Evolutionary conservation across 2,329 filamentous ascomycete genomes (phyloP).

Genomic region (Aspergillus oerlinghausenensis): DNA sequence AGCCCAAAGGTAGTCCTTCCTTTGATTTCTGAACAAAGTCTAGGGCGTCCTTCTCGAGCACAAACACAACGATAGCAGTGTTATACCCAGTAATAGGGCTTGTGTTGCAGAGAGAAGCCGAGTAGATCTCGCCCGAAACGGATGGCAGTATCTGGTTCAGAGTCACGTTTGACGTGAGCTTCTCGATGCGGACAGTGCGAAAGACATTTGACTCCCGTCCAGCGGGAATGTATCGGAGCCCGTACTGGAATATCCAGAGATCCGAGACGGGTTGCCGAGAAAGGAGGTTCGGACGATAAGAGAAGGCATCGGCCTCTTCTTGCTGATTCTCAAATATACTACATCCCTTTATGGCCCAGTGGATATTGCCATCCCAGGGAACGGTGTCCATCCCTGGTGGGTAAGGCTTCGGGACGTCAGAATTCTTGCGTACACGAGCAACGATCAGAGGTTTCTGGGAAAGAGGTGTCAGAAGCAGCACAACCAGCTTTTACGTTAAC

Average conservation of each 20-base stretch:
- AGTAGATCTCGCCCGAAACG: slow-evolving; percentile 24
- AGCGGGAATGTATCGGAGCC: slow-evolving; percentile 27
- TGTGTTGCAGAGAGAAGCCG: slow-evolving; percentile 27
- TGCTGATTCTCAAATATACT: slow-evolving; percentile 19
- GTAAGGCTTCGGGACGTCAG: background rate
- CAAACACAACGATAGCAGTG: slow-evolving; percentile 28
- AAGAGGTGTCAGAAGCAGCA: background rate
- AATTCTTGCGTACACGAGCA: background rate
- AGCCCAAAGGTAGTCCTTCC: slow-evolving; percentile 16
- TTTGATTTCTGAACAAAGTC: slow-evolving; percentile 17
- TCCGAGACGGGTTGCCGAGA: slow-evolving; percentile 7
- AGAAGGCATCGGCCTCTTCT: slow-evolving; percentile 17
- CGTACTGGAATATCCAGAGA: slow-evolving; percentile 26
- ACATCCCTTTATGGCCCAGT: slow-evolving; percentile 17
- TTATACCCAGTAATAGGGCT: slow-evolving; percentile 23
- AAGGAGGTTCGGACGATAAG: slow-evolving; percentile 7
- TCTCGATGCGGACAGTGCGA: slow-evolving; percentile 27
- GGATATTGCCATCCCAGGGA: slow-evolving; percentile 20
- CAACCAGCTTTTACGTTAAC: background rate
- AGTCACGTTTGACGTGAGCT: slow-evolving; percentile 19
- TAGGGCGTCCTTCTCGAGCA: slow-evolving; percentile 20
- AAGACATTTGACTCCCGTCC: slow-evolving; percentile 19
- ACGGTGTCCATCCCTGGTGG: background rate
- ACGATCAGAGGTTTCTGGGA: background rate
- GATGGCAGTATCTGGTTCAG: slow-evolving; percentile 22